Percentiles rank a stretch among this genome's conserved stretches.
Conservation (phyloP, 23 red algal species). For the Gracilaria caudata region DNA sequence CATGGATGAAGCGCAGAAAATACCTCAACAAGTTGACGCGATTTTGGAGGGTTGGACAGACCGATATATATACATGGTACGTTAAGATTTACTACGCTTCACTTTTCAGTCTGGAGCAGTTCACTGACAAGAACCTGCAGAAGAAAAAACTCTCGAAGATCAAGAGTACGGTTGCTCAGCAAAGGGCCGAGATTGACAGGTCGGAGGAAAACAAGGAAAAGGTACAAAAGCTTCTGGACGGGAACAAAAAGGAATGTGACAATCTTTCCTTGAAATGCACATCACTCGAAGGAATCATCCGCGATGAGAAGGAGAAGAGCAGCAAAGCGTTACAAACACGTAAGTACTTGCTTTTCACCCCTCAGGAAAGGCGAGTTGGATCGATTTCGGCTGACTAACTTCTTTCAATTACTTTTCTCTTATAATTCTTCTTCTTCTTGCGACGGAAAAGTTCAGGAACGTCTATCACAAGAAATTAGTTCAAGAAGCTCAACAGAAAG, state of each 20-base stretch:
- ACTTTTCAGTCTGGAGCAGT: not conserved
- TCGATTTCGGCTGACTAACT: not conserved
- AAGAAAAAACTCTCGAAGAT: not conserved
- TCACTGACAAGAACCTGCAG: not conserved
- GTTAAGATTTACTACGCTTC: not conserved
- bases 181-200: not conserved
- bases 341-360: not conserved
- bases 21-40: slow-evolving; percentile 1
- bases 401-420: not conserved
- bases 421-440: too few relatives aligned
- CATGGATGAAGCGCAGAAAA: not conserved
- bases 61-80: not conserved
- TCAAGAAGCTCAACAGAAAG: not conserved
- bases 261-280: not conserved
- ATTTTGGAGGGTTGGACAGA: not conserved
- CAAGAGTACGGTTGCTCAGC: not conserved
- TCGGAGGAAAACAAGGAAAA: not conserved
- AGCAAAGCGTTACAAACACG: not conserved
- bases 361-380: not conserved
- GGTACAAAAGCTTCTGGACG: not conserved
- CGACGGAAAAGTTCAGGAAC: not conserved
- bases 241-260: not conserved
- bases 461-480: not conserved
- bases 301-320: not conserved
- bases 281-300: not conserved